Evolutionary conservation across 192 early-diverging fungal species (phyloP), one percentile per base, ranked within the genome.

Genomic region (Coemansia sp.): DNA sequence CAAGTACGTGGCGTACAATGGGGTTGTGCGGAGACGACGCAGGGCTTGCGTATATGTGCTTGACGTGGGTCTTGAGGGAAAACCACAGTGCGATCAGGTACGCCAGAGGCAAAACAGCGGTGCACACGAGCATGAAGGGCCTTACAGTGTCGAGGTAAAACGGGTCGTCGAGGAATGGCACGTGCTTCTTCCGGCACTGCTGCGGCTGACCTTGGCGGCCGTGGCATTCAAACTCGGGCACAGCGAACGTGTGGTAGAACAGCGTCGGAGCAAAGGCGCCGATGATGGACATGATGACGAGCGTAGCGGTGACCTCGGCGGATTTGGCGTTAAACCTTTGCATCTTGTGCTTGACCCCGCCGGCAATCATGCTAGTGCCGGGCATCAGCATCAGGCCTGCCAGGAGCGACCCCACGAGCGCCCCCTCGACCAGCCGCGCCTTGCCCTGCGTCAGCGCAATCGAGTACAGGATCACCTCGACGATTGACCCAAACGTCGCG

Each of bases 401-500:
- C 53, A 97, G 81, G 55, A 96, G 87, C 46, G 89, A 93, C 30
- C 96, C 96, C 49, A 98, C 89, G 58, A 98, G 71, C 14, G 90
- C 84, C 30, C 96, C 96, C 71, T 95, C 93, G 0, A 94, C 92
- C 34, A 98, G 83, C 33, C 74, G 62, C 33, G 84, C 84, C 74
- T 95, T 95, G 22, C 93, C 94, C 66, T 92, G 81, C 50, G 86
- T 86, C 65, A 98, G 71, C 8, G 93, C 94, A 14, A 97, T 86
- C 7, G 85, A 77, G 77, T 97, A 97, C 33, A 98, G 82, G 49
- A 96, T 93, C 52, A 96, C 89, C 73, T 98, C 96, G 59, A 98
- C 90, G 27, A 98, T 96, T 24, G 86, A 88, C 33, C 95, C 96
- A 71, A 98, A 98, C 0, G 96, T 95, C 4, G 96, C 96, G 71